Evolutionary conservation across 345 rosid genomes (phyloP), one percentile per base, ranked within the genome.

Genomic region (Sisymbrium irio): DNA sequence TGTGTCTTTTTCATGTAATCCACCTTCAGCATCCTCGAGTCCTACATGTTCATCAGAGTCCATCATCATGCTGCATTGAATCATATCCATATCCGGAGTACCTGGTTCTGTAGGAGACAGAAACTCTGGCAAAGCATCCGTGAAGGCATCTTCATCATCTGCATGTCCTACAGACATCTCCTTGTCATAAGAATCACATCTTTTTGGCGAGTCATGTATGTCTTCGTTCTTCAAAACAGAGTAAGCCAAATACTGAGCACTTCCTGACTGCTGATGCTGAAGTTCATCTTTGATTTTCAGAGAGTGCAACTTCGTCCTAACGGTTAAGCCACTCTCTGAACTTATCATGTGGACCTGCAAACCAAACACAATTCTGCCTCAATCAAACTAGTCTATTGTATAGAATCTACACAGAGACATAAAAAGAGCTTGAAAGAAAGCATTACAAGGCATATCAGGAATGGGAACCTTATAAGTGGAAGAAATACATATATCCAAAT

Each of bases 91-190:
- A 30, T 88, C 81, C 67, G 61, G 78, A 59, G 83, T 51, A 63
- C 85, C 82, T 57, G 85, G 67, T 57, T 91, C 97, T 50, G 91
- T 74, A 55, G 78, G 79, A 76, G 85, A 87, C 69, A 83, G 67
- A 81, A 95, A 92, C 79, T 95, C 98, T 28, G 90, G 87, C 81
- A 95, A 84, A 75, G 98, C 99, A 82, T 95, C 99, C 56, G 75
- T 86, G 74, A 92, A 95, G 75, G 83, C 44, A 77, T 95, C 97
- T 67, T 90, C 96, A 20, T 95, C 99, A 76, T 95, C 99, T 22
- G 65, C 71, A 69, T 65, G 86, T 53, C 64, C 77, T 47, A 65
- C 60, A 59, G 82, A 53, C 71, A 73, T 73, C 65, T 80, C 86
- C 74, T 67, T 81, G 77, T 62, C 85, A 62, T 45, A 80, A 66